These are phyloP conservation scores for Alectoria sarmentosa DNA, from an alignment of 495 filamentous ascomycete species.

Conservation along the genomic window DNA sequence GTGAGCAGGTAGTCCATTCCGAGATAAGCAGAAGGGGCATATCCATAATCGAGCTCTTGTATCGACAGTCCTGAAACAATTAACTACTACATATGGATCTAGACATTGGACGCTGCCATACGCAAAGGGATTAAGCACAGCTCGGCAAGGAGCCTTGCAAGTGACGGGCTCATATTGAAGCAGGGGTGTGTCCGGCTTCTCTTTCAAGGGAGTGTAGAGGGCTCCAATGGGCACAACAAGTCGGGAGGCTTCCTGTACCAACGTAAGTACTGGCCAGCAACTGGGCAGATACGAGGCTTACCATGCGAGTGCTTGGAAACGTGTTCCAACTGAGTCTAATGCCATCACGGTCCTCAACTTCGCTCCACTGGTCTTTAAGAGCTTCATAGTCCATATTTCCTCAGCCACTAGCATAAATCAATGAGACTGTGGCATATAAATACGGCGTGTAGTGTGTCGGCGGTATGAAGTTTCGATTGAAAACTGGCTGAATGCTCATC, in stretches of 20 bases:
- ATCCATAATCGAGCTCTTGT: conserved; percentile 94
- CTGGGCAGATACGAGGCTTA: conserved; percentile 34
- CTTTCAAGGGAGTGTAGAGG: conserved; percentile 93
- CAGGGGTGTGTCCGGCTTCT: conserved; percentile 81
- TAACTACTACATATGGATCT: conserved; percentile 11
- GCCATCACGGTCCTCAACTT: conserved; percentile 95
- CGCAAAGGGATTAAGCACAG: conserved; percentile 96
- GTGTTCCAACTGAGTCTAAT: conserved; percentile 98
- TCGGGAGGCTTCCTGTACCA: conserved; percentile 79
- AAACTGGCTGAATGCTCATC: not conserved
- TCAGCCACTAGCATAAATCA: not conserved
- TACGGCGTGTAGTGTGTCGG: not conserved
- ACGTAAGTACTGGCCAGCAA: conserved; percentile 20
- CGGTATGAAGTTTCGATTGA: not conserved
- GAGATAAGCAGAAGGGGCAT: conserved; percentile 94
- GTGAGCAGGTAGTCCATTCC: conserved; percentile 91
- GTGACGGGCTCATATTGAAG: conserved; percentile 96
- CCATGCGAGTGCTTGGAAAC: conserved; percentile 97
- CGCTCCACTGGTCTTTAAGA: conserved; percentile 95
- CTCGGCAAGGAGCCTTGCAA: conserved; percentile 93
- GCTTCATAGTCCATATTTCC: conserved; percentile 65
- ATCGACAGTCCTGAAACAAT: conserved; percentile 73
- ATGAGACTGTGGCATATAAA: not conserved
- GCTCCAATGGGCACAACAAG: conserved; percentile 97
- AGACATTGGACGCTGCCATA: conserved; percentile 35